Percentiles rank a stretch among this genome's conserved stretches.
phyloP scores from a whole-genome alignment of 768 basidiomycete genomes.

The Mycena rosella region DNA sequence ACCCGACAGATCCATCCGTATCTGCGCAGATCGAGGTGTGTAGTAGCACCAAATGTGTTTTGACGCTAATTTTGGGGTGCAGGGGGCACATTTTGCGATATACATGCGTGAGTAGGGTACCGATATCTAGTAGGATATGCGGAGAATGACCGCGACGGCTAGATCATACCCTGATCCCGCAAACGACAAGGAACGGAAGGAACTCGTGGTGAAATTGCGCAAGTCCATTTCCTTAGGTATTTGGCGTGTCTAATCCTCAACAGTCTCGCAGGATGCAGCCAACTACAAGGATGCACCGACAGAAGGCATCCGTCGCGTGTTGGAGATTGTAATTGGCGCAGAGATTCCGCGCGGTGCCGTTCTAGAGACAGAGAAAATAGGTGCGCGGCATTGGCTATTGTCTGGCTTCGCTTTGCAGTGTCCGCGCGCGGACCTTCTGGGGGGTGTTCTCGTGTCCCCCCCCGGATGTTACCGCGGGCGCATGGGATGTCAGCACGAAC shows the following conservation, averaged over 20 bases:
- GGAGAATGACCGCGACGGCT: constrained; percentile 15
- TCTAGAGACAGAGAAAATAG: constrained; percentile 85
- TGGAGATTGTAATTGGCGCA: constrained; percentile 82
- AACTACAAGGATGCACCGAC: constrained; percentile 96
- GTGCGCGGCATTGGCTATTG: constrained; percentile 54
- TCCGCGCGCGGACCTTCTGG: too few relatives aligned
- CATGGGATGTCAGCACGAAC: too few relatives aligned
- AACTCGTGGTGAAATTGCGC: constrained; percentile 93
- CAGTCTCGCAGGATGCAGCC: constrained; percentile 89
- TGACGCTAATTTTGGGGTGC: neutral
- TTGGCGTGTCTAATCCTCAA: neutral
- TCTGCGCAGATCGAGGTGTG: constrained; percentile 82
- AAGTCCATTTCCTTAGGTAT: constrained; percentile 45
- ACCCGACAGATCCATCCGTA: constrained; percentile 83
- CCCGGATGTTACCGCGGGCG: too few relatives aligned
- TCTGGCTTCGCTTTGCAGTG: too few relatives aligned
- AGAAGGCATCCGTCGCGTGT: constrained; percentile 89
- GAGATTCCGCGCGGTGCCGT: constrained; percentile 74
- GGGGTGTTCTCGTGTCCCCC: too few relatives aligned
- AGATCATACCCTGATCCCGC: constrained; percentile 85
- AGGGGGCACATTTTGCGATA: constrained; percentile 92
- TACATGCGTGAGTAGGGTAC: constrained; percentile 72
- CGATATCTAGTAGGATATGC: constrained; percentile 1
- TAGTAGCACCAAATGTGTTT: neutral
- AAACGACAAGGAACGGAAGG: constrained; percentile 70